Base-by-base conservation (phyloP, 345 rosid genomes). In the Erodium maritimum region DNA sequence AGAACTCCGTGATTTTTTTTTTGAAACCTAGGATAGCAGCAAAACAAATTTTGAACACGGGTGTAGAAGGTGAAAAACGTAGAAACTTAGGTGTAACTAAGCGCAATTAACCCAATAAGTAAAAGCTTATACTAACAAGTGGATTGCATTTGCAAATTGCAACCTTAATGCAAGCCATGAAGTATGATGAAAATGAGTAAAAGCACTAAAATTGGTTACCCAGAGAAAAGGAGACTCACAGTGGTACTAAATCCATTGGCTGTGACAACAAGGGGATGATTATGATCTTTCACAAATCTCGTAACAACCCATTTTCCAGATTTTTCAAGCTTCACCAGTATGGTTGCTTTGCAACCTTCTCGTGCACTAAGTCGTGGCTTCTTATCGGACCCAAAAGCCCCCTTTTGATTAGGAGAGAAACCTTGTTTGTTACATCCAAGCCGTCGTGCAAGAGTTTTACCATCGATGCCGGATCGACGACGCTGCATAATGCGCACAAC, bases 351-450 rank as follows among this genome's bases (percentile, higher is more conserved):
- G 73, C 95, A 87, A 55, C 95, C 95, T 75, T 87, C 95, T 56
- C 95, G 78, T 24, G 88, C 77, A 53, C 88, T 80, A 19, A 79
- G 64, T 22, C 88, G 71, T 53, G 81, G 71, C 71, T 75, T 82
- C 78, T 80, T 81, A 23, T 79, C 87, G 8, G 68, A 66, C 56
- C 79, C 87, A 54, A 65, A 52, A 55, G 64, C 18, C 17, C 71
- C 74, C 66, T 58, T 77, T 10, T 67, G 68, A 66, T 67, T 80
- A 21, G 83, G 83, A 50, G 89, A 86, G 63, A 87, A 87, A 23
- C 90, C 95, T 57, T 87, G 95, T 61, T 87, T 84, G 69, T 87
- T 87, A 69, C 95, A 87, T 57, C 90, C 90, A 50, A 87, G 80
- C 60, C 95, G 78, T 55, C 90, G 90, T 55, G 95, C 88, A 65